A percentile compares a stretch with the other conserved stretches of the same genome.
Evolutionary conservation across 306 rosid genomes (phyloP).

Genomic region (Dalbergia cochinchinensis): DNA sequence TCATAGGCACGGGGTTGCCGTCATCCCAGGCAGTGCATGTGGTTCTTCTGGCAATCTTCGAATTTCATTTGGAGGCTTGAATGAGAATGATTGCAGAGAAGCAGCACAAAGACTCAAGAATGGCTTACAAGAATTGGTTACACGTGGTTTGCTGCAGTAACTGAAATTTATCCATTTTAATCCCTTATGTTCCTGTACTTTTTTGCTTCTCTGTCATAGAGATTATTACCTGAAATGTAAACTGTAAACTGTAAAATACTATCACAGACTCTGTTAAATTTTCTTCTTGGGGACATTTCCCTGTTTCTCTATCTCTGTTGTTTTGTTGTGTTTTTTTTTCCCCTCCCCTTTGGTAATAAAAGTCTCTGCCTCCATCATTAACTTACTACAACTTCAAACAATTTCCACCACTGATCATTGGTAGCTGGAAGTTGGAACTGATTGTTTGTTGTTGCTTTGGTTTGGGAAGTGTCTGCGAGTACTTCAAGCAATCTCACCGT

Average conservation of each 20-base stretch:
- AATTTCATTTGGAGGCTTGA: slow-evolving; percentile 88
- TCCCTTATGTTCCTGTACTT: neutral
- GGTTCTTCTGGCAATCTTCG: slow-evolving; percentile 83
- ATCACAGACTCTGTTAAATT: neutral
- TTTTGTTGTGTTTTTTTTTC: neutral
- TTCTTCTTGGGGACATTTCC: too few species aligned
- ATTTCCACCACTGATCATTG: slow-evolving; percentile 5
- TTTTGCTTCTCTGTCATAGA: neutral
- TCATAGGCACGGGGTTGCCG: slow-evolving; percentile 73
- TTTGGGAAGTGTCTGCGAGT: neutral
- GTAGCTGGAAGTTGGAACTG: slow-evolving; percentile 3
- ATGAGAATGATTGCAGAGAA: slow-evolving; percentile 74
- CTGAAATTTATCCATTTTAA: neutral
- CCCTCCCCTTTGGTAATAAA: too few species aligned
- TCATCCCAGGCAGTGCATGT: slow-evolving; percentile 85
- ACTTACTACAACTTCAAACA: neutral
- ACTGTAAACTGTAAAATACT: neutral
- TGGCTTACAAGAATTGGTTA: slow-evolving; percentile 68
- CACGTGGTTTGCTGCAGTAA: too few species aligned
- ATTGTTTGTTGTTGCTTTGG: neutral
- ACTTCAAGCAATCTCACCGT: neutral
- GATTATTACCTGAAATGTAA: neutral
- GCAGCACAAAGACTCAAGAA: slow-evolving; percentile 80
- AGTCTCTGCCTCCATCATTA: too few species aligned
- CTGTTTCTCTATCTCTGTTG: neutral